Percentiles rank a stretch among this genome's conserved stretches.
Conservation (phyloP, 2,329 filamentous ascomycete genomes). For the Alternaria sp. region DNA sequence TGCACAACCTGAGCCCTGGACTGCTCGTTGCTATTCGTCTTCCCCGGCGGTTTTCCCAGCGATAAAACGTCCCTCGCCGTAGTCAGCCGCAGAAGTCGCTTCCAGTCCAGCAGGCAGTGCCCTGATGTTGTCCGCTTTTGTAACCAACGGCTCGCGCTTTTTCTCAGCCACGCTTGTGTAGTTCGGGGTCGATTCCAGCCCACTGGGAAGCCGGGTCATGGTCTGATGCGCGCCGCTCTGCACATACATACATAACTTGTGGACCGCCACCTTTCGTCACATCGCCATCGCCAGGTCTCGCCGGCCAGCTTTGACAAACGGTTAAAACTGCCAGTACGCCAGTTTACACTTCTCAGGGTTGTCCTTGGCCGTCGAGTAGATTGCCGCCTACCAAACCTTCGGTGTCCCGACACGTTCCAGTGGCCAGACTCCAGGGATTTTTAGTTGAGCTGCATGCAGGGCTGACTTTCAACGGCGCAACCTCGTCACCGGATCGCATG, state of each 20-base stretch:
- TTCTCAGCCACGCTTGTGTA: constrained; percentile 33
- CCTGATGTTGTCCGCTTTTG: constrained; percentile 21
- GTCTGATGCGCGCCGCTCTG: constrained; percentile 14
- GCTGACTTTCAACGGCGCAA: constrained; percentile 21
- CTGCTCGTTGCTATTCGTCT: constrained; percentile 10
- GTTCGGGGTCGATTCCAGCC: constrained; percentile 37
- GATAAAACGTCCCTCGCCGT: constrained; percentile 9
- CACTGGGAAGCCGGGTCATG: constrained; percentile 31
- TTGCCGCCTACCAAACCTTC: constrained; percentile 11
- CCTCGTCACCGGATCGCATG: constrained; percentile 3
- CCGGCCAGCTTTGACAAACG: constrained; percentile 3
- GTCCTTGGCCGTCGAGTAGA: constrained; percentile 20
- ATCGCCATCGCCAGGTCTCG: constrained; percentile 17
- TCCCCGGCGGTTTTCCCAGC: neutral
- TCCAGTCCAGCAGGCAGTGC: constrained; percentile 5
- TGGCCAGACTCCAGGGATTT: constrained; percentile 30
- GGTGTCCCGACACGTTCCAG: constrained; percentile 36
- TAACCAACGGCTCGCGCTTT: constrained; percentile 27
- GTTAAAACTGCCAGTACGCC: constrained; percentile 1
- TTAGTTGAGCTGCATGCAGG: constrained; percentile 32
- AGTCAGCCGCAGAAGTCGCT: constrained; percentile 8
- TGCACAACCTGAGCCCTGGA: constrained; percentile 10
- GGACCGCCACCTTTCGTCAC: constrained; percentile 13
- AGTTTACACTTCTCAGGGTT: constrained; percentile 10
- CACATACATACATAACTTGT: constrained; percentile 30